These are phyloP conservation scores for Candida quercuum DNA, from an alignment of 805 yeast species.

Conservation along the genomic window DNA sequence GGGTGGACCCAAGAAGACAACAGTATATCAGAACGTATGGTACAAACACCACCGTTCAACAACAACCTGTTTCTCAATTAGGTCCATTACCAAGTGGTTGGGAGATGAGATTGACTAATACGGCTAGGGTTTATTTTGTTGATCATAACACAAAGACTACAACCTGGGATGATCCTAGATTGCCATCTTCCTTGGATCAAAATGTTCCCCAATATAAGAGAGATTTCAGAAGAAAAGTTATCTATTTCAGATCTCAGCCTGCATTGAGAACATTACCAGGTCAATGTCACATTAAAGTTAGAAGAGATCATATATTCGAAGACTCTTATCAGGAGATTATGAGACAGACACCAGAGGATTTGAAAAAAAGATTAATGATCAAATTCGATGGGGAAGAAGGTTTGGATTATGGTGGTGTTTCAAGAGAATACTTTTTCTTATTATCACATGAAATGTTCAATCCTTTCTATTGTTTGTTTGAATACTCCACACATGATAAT, in stretches of 20 bases:
- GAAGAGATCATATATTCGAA: constrained; percentile 94
- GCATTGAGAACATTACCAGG: constrained; percentile 96
- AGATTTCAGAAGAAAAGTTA: constrained; percentile 95
- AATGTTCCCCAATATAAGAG: constrained; percentile 99
- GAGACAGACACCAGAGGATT: constrained; percentile 98
- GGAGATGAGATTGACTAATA: constrained; percentile 99
- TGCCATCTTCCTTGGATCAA: constrained; percentile 95
- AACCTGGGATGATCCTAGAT: constrained; percentile 99
- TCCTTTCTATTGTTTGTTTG: constrained; percentile 95
- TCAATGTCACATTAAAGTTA: constrained; percentile 96
- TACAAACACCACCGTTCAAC: constrained; percentile 85
- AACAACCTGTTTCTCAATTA: constrained; percentile 94
- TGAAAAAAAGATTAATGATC: constrained; percentile 96
- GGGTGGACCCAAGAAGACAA: constrained; percentile 99
- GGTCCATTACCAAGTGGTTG: constrained; percentile 99
- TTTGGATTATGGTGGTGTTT: constrained; percentile 98
- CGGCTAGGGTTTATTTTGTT: constrained; percentile 97
- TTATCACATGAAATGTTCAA: constrained; percentile 98
- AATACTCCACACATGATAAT: constrained; percentile 96
- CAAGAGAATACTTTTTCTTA: constrained; percentile 94
- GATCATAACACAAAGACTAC: constrained; percentile 99
- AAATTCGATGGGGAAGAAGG: constrained; percentile 99
- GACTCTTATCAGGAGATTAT: constrained; percentile 97
- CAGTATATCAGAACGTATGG: constrained; percentile 96
- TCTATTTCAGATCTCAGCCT: constrained; percentile 97